Evolutionary conservation across 2,329 filamentous ascomycete species (phyloP).

Genomic region (Xylariaceae sp.): DNA sequence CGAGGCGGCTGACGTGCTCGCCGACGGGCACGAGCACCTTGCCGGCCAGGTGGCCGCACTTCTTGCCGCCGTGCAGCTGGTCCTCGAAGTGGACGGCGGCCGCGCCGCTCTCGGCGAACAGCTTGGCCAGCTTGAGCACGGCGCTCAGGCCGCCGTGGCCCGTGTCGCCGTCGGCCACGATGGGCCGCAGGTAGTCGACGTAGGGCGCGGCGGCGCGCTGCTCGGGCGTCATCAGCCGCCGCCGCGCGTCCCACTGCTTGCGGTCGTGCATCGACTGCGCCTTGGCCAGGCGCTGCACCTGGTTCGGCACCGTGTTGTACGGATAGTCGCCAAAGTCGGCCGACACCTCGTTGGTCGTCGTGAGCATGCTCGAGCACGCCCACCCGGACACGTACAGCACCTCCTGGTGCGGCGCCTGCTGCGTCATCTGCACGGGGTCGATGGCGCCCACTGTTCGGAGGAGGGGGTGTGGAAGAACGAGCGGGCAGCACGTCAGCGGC

Average conservation of each 20-base stretch:
- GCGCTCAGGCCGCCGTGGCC: constrained; percentile 89
- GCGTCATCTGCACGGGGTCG: constrained; percentile 98
- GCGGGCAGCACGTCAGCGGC: constrained; percentile 1
- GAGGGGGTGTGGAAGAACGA: background rate
- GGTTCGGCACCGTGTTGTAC: constrained; percentile 97
- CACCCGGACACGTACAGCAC: constrained; percentile 94
- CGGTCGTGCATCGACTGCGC: constrained; percentile 95
- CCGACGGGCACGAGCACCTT: constrained; percentile 91
- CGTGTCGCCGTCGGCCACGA: constrained; percentile 93
- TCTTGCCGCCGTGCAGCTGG: constrained; percentile 95
- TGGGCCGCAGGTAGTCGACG: constrained; percentile 85
- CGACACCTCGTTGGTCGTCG: constrained; percentile 92
- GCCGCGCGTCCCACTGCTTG: constrained; percentile 82
- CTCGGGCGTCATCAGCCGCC: constrained; percentile 67
- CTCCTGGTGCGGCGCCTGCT: constrained; percentile 93
- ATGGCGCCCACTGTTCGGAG: constrained; percentile 74
- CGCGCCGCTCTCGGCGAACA: constrained; percentile 95
- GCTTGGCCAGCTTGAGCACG: constrained; percentile 90
- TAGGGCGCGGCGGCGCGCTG: constrained; percentile 73
- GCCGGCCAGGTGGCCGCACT: constrained; percentile 92
- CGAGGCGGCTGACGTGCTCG: constrained; percentile 92
- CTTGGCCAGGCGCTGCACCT: constrained; percentile 92
- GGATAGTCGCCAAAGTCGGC: constrained; percentile 98
- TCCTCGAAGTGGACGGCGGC: constrained; percentile 97
- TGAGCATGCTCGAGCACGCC: constrained; percentile 92